Base-by-base conservation (phyloP, 768 basidiomycete species). In the Boletus reticulatus region DNA sequence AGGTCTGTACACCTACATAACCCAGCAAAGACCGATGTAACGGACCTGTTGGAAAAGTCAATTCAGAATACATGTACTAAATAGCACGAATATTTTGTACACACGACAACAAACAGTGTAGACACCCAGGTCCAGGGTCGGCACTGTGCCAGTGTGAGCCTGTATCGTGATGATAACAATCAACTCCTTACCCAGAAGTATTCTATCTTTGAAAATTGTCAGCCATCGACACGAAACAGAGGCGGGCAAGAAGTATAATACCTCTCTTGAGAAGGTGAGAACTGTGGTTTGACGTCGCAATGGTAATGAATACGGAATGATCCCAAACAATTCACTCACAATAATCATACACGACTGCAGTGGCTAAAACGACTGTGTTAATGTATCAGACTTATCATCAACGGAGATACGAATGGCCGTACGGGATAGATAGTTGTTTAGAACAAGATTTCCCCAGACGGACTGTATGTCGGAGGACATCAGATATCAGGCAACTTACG, bases 291-390 rank as follows among this genome's bases (percentile, higher is more conserved):
- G 14, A n/a, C 10, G 10, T 43, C 7, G 8, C 7, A 37, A n/a
- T 6, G 0, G 32, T n/a, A 6, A 41, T 14, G 39, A 16, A 37
- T 19, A 37, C 2, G 5, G 24, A n/a, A 19, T 6, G 44, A 27
- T 32, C 44, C 27, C 31, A 17, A 34, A n/a, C 17, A 4, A 6
- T 24, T 10, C 16, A 42, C 52, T 47, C 31, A 53, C 52, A n/a
- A 17, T 48, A 53, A 36, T 53, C 52, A 42, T 42, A 48, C 16
- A 34, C 46, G 22, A 47, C 46, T 4, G 39, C 52, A n/a, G 31
- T 34, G 17, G 32, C 13, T 6, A 34, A 14, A 0, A 24, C 22
- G 11, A 53, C 52, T 53, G 17, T 4, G 10, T 16, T 14, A 10
- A 8, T 11, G n/a, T 6, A 12, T 43, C 20, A 53, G 52, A 20